Conservation (phyloP, 108 stramenopile species). For the Pelagomonas calceolata region DNA sequence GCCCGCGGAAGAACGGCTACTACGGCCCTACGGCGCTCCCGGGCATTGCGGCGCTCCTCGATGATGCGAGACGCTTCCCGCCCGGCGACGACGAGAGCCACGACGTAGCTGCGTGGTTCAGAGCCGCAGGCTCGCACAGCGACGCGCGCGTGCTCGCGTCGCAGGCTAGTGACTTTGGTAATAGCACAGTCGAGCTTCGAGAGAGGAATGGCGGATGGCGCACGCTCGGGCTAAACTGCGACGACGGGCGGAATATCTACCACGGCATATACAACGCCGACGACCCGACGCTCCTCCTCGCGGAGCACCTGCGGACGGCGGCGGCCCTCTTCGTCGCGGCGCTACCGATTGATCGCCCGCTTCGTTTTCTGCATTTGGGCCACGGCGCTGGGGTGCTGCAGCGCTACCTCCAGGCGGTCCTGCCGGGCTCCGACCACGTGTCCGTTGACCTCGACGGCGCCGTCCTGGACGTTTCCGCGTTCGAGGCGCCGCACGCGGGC, state of each 20-base stretch:
- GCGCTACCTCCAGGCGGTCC: constrained; percentile 4
- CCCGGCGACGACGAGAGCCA: too few relatives aligned
- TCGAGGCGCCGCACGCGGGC: neutral
- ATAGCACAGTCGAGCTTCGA: constrained; percentile 11
- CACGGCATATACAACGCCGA: constrained; percentile 7
- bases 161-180: constrained; percentile 1
- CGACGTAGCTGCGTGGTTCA: too few relatives aligned
- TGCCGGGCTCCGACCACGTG: constrained; percentile 1
- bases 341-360: neutral
- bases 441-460: constrained; percentile 14
- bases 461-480: constrained; percentile 9
- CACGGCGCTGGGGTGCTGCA: constrained; percentile 12
- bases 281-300: neutral
- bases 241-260: neutral
- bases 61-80: too few relatives aligned
- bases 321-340: constrained; percentile 8
- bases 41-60: too few relatives aligned
- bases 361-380: constrained; percentile 12
- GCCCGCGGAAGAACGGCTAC: too few relatives aligned
- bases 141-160: neutral
- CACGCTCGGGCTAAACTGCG: neutral
- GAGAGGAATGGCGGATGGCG: constrained; percentile 8
- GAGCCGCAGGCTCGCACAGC: neutral
- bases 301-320: constrained; percentile 8
- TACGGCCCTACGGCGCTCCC: too few relatives aligned